phyloP scores from a whole-genome alignment of 805 yeast genomes.

The Sungouiozyma ichnusensis region DNA sequence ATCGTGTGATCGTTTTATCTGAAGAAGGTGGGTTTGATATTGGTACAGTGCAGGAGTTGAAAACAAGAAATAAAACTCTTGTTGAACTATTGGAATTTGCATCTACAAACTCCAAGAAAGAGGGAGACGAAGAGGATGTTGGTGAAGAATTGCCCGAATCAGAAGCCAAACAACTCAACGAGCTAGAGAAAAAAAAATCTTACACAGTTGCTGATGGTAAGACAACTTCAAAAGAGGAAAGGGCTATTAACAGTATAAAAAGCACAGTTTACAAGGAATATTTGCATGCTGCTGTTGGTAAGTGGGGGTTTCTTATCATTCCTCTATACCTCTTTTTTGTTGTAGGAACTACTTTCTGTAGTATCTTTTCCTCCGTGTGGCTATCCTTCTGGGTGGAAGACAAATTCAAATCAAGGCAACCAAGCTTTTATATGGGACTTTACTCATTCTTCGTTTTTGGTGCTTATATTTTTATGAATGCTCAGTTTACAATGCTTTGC shows the following conservation, averaged over 20 bases:
- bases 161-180: constrained; percentile 9
- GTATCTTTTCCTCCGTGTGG: constrained; percentile 41
- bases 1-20: constrained; percentile 55
- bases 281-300: constrained; percentile 46
- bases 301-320: constrained; percentile 17
- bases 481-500: constrained; percentile 23
- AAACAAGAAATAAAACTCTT: constrained; percentile 36
- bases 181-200: constrained; percentile 13
- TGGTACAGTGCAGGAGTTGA: constrained; percentile 52
- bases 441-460: constrained; percentile 52
- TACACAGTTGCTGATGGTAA: constrained; percentile 26
- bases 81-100: constrained; percentile 41
- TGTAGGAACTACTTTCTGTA: constrained; percentile 22
- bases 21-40: constrained; percentile 50
- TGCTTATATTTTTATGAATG: constrained; percentile 34
- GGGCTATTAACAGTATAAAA: constrained; percentile 46
- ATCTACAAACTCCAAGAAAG: constrained; percentile 25
- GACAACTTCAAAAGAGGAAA: constrained; percentile 41
- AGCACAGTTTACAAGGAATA: constrained; percentile 41
- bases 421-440: constrained; percentile 65
- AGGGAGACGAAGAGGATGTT: constrained; percentile 24
- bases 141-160: constrained; percentile 4
- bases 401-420: constrained; percentile 37
- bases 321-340: constrained; percentile 18
- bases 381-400: constrained; percentile 69